Evolutionary conservation across 345 rosid species (phyloP).

Genomic region (Arabidopsis arenosa): DNA sequence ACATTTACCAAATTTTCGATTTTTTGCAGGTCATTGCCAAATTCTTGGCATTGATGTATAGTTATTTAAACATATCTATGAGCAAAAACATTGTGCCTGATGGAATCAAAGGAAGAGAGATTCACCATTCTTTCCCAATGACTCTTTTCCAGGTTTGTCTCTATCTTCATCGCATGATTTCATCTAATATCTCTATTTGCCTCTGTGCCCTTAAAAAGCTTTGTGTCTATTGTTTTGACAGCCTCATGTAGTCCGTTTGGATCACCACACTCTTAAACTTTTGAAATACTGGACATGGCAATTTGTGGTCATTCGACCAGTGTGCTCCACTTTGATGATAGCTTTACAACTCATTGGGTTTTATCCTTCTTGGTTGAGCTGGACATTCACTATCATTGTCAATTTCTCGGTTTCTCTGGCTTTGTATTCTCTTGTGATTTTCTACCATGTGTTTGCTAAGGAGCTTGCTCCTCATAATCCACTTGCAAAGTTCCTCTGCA

Average conservation of each 20-base stretch:
- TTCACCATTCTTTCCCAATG: conserved; percentile 95
- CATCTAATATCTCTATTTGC: conserved; percentile 7
- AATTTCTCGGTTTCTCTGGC: conserved; percentile 91
- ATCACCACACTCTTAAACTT: conserved; percentile 72
- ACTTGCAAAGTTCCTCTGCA: conserved; percentile 95
- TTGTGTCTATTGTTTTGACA: conserved; percentile 44
- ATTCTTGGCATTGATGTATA: conserved; percentile 91
- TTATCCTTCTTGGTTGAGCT: conserved; percentile 93
- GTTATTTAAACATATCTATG: conserved; percentile 84
- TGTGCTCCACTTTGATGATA: conserved; percentile 87
- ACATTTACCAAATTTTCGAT: background rate
- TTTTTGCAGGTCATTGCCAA: conserved; percentile 83
- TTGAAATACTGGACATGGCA: conserved; percentile 99
- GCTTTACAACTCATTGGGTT: conserved; percentile 63
- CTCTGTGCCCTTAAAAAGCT: background rate
- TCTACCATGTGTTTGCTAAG: conserved; percentile 94
- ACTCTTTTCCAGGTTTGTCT: conserved; percentile 82
- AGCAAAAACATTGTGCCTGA: conserved; percentile 85
- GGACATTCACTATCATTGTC: conserved; percentile 89
- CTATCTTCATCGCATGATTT: conserved; percentile 8
- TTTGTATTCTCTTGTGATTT: conserved; percentile 78
- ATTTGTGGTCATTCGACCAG: conserved; percentile 81
- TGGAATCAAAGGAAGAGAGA: conserved; percentile 89
- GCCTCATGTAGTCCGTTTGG: conserved; percentile 77
- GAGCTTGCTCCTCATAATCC: conserved; percentile 94